Conservation (phyloP, 495 filamentous ascomycete genomes). For the Cudoniella acicularis region DNA sequence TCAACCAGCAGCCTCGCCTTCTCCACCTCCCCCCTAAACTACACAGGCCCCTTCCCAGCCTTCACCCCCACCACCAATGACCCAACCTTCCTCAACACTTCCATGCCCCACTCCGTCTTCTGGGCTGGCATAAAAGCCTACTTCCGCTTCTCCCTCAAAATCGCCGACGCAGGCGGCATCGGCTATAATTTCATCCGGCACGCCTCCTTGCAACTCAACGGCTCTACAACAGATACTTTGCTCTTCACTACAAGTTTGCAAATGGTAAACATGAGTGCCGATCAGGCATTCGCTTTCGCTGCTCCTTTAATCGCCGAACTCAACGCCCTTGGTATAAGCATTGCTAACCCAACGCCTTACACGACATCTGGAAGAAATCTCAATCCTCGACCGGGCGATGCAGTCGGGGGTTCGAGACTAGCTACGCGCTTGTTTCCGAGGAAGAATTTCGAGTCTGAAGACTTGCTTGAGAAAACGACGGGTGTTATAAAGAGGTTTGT, state of each 20-base stretch:
- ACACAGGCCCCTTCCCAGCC: background rate
- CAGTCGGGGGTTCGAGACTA: background rate
- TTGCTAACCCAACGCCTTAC: slow-evolving; percentile 7
- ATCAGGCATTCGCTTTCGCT: slow-evolving; percentile 23
- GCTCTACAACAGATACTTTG: slow-evolving; percentile 15
- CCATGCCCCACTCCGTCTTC: background rate
- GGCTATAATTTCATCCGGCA: slow-evolving; percentile 2
- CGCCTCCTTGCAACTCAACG: background rate
- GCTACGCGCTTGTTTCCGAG: background rate
- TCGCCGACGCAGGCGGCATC: background rate
- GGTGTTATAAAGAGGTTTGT: background rate
- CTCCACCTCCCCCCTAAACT: background rate
- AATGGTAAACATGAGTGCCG: slow-evolving; percentile 22
- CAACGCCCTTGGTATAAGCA: slow-evolving; percentile 29
- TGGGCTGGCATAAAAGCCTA: slow-evolving; percentile 4
- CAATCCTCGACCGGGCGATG: background rate
- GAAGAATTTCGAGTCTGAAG: background rate
- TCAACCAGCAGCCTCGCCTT: slow-evolving; percentile 16
- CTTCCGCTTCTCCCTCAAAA: background rate
- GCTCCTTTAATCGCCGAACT: slow-evolving; percentile 32
- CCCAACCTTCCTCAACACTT: background rate
- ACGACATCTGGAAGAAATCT: background rate
- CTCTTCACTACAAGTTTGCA: background rate
- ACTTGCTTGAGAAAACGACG: background rate
- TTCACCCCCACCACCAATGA: background rate